These are phyloP conservation scores for Pyricularia sp. DNA, from an alignment of 2,329 filamentous ascomycete genomes.

Conservation along the genomic window DNA sequence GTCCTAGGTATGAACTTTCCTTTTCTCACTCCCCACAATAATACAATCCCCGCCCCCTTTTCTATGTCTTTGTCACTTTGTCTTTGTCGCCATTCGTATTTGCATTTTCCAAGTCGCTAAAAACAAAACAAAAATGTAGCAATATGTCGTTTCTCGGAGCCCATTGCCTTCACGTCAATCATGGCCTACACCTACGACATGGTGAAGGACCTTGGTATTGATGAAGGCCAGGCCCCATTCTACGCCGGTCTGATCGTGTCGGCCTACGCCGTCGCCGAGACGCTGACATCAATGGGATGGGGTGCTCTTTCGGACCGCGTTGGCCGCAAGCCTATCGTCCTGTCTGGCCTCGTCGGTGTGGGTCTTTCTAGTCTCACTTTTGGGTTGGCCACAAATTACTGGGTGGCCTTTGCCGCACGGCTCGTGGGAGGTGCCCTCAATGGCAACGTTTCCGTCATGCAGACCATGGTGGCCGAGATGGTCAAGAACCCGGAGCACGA, in stretches of 20 bases:
- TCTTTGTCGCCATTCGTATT: too few relatives aligned
- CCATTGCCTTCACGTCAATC: constrained; percentile 32
- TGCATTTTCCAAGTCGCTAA: neutral
- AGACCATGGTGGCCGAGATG: constrained; percentile 29
- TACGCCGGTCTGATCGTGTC: constrained; percentile 34
- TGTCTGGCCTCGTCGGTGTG: constrained; percentile 18
- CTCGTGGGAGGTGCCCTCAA: constrained; percentile 26
- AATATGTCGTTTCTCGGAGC: constrained; percentile 31
- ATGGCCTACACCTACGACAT: constrained; percentile 29
- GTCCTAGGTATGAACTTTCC: constrained; percentile 21
- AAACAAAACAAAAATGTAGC: constrained; percentile 14
- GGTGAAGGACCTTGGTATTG: constrained; percentile 24
- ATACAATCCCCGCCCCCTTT: neutral
- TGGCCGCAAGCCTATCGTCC: constrained; percentile 19
- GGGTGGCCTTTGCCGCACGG: constrained; percentile 27
- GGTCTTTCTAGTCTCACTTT: constrained; percentile 27
- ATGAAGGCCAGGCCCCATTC: constrained; percentile 29
- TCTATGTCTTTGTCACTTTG: too few relatives aligned
- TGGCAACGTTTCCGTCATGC: constrained; percentile 26
- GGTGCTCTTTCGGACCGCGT: constrained; percentile 26
- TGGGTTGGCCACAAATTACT: constrained; percentile 25
- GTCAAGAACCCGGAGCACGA: constrained; percentile 28
- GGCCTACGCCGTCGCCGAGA: constrained; percentile 29
- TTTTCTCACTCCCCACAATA: neutral
- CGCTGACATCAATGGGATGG: constrained; percentile 28